Conservation (phyloP, 495 filamentous ascomycete genomes). For the Apiosordaria backusii region DNA sequence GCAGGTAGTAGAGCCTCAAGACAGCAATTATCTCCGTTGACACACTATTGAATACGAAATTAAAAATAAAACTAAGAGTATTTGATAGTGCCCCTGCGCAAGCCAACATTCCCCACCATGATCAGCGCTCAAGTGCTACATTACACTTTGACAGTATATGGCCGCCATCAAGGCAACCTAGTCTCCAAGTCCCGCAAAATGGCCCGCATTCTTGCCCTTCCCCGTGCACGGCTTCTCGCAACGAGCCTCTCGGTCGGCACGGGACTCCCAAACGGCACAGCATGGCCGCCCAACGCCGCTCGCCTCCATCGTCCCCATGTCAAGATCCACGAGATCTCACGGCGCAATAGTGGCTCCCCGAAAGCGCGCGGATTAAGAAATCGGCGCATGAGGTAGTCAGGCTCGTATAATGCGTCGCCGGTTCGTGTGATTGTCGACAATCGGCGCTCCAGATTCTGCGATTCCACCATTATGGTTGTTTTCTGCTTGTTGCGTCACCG, state of each 20-base stretch:
- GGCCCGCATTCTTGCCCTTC: background rate
- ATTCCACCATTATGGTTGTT: background rate
- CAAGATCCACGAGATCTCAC: slow-evolving; percentile 2
- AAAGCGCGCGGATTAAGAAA: background rate
- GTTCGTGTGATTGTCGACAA: background rate
- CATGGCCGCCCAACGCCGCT: background rate
- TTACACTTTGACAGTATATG: background rate
- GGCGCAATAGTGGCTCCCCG: background rate
- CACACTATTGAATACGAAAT: background rate
- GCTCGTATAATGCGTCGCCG: background rate
- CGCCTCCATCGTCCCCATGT: background rate
- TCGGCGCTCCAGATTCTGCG: background rate
- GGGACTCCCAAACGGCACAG: background rate
- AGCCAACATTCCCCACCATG: background rate
- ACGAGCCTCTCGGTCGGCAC: background rate
- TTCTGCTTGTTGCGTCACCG: background rate
- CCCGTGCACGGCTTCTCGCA: slow-evolving; percentile 4
- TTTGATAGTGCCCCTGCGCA: background rate
- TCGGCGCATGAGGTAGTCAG: background rate
- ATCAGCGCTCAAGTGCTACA: background rate
- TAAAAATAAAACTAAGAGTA: background rate
- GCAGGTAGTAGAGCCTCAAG: background rate
- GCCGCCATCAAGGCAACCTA: background rate
- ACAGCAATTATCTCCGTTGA: background rate
- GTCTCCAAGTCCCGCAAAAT: slow-evolving; percentile 4